A percentile compares a stretch with the other conserved stretches of the same genome.
phyloP scores from a whole-genome alignment of 2,329 filamentous ascomycete genomes.

The Gnomoniopsis sp. region DNA sequence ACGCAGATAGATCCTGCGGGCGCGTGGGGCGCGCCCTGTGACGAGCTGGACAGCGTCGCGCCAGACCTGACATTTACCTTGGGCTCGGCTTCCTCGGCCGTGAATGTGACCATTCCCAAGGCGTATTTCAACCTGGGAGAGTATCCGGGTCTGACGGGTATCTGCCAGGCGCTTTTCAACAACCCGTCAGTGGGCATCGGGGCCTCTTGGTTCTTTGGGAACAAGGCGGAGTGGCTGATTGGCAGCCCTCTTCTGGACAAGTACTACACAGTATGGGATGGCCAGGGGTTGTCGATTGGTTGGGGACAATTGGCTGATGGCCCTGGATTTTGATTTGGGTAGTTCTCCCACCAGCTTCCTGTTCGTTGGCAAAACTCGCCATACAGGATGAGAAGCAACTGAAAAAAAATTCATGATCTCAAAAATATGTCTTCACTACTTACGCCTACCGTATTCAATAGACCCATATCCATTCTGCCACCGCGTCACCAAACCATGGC shows the following conservation, averaged over 20 bases:
- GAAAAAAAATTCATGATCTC: no score
- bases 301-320: slow-evolving; percentile 16
- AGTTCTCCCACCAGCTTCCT: neutral
- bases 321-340: neutral
- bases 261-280: slow-evolving; percentile 35
- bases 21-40: slow-evolving; percentile 32
- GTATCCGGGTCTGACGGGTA: slow-evolving; percentile 24
- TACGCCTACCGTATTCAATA: no score
- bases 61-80: slow-evolving; percentile 29
- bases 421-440: no score
- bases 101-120: slow-evolving; percentile 29
- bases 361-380: no score
- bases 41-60: slow-evolving; percentile 24
- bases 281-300: slow-evolving; percentile 24
- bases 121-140: slow-evolving; percentile 31
- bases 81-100: slow-evolving; percentile 20
- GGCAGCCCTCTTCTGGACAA: slow-evolving; percentile 31
- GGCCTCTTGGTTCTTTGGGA: slow-evolving; percentile 17
- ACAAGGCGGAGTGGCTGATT: slow-evolving; percentile 27
- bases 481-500: no score
- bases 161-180: slow-evolving; percentile 31
- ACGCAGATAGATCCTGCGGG: slow-evolving; percentile 27
- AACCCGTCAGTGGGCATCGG: slow-evolving; percentile 17
- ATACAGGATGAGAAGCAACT: no score
- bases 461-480: no score